Percentiles rank a stretch among this genome's conserved stretches.
phyloP scores from a whole-genome alignment of 2,329 filamentous ascomycete species.

The Sporothrix sp. region DNA sequence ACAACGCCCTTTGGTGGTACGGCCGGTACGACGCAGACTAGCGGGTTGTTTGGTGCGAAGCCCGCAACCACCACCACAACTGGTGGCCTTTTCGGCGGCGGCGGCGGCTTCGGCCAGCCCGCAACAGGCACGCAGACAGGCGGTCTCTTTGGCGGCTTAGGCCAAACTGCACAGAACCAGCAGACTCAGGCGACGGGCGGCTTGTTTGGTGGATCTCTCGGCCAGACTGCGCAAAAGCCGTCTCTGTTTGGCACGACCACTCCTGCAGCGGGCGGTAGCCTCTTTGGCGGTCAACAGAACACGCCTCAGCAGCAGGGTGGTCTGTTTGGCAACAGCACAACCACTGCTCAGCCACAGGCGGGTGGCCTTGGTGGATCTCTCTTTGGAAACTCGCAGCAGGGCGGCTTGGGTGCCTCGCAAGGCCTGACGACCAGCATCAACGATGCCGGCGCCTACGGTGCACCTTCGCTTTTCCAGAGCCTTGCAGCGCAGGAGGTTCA shows the following conservation, averaged over 20 bases:
- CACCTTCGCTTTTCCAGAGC: conserved; percentile 72
- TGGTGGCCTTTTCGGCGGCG: conserved; percentile 31
- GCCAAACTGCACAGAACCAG: conserved; percentile 24
- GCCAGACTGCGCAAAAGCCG: conserved; percentile 45
- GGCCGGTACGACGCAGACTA: conserved; percentile 2
- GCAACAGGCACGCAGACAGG: conserved; percentile 23
- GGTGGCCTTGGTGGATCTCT: conserved; percentile 43
- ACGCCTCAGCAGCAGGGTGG: conserved; percentile 28
- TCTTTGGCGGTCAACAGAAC: conserved; percentile 44
- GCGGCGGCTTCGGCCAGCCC: conserved; percentile 26
- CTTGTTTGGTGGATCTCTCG: conserved; percentile 39
- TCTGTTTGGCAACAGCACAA: conserved; percentile 38
- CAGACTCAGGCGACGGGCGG: conserved; percentile 23
- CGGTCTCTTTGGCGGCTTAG: conserved; percentile 40
- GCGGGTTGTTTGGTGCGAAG: conserved; percentile 35
- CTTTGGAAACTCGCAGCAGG: conserved; percentile 43
- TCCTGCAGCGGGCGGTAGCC: conserved; percentile 35
- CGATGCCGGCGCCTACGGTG: conserved; percentile 83
- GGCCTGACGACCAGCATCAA: conserved; percentile 68
- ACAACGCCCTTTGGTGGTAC: conserved; percentile 9
- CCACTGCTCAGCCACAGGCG: conserved; percentile 41
- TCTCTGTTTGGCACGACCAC: conserved; percentile 42
- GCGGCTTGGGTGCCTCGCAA: conserved; percentile 43
- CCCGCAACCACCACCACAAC: conserved; percentile 24
- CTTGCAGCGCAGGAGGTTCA: conserved; percentile 51